Evolutionary conservation across 768 basidiomycete species (phyloP).

Genomic region (Lactarius quietus): DNA sequence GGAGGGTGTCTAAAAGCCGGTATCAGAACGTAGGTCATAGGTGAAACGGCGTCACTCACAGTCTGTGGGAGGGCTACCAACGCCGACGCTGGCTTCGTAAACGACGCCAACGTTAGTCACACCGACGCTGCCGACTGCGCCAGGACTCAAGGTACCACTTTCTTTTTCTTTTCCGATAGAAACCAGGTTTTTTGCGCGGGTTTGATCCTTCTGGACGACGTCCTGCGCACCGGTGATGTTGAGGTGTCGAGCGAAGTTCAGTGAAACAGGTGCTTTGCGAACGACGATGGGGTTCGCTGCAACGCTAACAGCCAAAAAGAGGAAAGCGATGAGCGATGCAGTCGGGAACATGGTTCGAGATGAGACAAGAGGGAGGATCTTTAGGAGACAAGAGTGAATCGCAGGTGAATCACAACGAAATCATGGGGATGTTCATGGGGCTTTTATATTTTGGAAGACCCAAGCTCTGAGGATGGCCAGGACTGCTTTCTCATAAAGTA

Average conservation of each 20-base stretch:
- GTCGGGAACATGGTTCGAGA: background rate
- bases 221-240: slow-evolving; percentile 50
- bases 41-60: slow-evolving; percentile 22
- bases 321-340: background rate
- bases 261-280: background rate
- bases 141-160: slow-evolving; percentile 27
- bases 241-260: slow-evolving; percentile 33
- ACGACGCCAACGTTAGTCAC: slow-evolving; percentile 42
- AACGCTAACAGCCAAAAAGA: background rate
- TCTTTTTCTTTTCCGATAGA: slow-evolving; percentile 38
- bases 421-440: background rate
- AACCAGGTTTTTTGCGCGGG: slow-evolving; percentile 45
- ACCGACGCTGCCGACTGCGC: slow-evolving; percentile 30
- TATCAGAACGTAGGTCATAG: background rate
- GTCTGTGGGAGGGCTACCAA: slow-evolving; percentile 46
- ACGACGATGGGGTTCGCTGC: slow-evolving; percentile 10
- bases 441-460: background rate
- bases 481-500: background rate
- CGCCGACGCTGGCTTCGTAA: slow-evolving; percentile 48
- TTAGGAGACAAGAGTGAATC: slow-evolving; percentile 10
- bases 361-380: background rate
- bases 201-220: slow-evolving; percentile 49
- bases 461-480: background rate
- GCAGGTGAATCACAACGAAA: slow-evolving; percentile 10
- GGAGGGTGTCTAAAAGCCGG: background rate